A percentile compares a stretch with the other conserved stretches of the same genome.
Evolutionary conservation across 148 eudicot genomes (phyloP).

Genomic region (Nyssa sinensis): DNA sequence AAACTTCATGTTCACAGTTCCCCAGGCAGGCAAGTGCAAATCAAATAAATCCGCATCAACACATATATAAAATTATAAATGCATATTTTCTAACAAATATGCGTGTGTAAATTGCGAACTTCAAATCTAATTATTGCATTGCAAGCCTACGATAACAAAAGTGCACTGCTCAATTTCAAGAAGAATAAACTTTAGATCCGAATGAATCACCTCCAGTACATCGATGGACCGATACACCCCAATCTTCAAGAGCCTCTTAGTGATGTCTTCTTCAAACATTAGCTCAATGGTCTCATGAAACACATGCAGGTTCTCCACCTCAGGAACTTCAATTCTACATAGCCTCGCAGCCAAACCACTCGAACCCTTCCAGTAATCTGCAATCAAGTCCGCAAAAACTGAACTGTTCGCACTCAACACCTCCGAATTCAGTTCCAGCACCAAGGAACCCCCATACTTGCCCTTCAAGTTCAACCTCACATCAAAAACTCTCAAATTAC

Average conservation of each 20-base stretch:
- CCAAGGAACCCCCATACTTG: conserved; percentile 54
- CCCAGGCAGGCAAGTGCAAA: too few species aligned
- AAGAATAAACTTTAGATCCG: not conserved
- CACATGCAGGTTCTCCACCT: conserved; percentile 71
- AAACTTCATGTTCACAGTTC: too few species aligned
- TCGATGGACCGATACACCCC: conserved; percentile 75
- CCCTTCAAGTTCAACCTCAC: conserved; percentile 88
- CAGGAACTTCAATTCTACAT: conserved; percentile 90
- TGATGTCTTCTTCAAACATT: conserved; percentile 77
- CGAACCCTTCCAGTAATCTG: conserved; percentile 24
- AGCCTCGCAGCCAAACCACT: conserved; percentile 29
- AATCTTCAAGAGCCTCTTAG: conserved; percentile 47
- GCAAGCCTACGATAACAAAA: not conserved
- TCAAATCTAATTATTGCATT: not conserved
- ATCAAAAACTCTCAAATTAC: conserved; percentile 39
- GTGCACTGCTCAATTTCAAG: not conserved
- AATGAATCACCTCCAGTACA: conserved; percentile 65
- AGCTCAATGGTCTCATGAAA: conserved; percentile 83
- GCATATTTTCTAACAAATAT: too few species aligned
- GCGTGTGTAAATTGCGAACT: not conserved
- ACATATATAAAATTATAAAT: too few species aligned
- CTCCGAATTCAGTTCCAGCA: conserved; percentile 69
- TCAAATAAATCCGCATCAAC: too few species aligned
- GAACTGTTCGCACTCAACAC: conserved; percentile 60
- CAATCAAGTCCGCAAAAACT: conserved; percentile 55